Base-by-base conservation (phyloP, 139 green algal species). In the Dunaliella sp. region DNA sequence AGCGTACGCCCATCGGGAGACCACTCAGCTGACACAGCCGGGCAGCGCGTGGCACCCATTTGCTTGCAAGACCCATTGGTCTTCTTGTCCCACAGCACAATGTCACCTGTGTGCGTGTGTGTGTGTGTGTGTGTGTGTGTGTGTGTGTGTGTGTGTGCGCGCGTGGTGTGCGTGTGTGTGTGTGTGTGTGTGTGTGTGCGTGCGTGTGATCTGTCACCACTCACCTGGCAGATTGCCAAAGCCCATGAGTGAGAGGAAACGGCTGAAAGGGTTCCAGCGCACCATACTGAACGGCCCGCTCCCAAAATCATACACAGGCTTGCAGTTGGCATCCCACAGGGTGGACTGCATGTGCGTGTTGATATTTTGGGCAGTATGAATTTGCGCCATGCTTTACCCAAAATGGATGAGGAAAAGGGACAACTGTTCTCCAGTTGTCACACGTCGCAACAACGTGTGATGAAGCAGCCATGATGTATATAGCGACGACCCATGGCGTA, bases 71-170 rank as follows among this genome's bases (percentile, higher is more conserved):
- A 92, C 57, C 93, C 94, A 87, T 95, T 94, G 24, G 80, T 83
- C 84, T 97, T 96, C 81, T 94, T 95, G 86, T 98, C 94, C 57
- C 89, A 97, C 35, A 99, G 96, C 36, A 95, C 87, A 33, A 99
- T 89, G 88, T 99, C 97, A 59, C 97, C 97, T 86, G 96, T 38
- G 95, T 82, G 86, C 32, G 33, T 75, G 32, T 77, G 33, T 75
- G 32, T 77, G 36, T n/a, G 36, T 26, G 72, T 30, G 72, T 85
- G 33, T 30, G 22, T 80, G 31, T 35, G n/a, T 30, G 22, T 80
- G 7, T 80, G 74, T 33, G n/a, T 33, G 74, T 16, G 7, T 80
- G n/a, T 80, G 31, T 25, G 74, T 7, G 57, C 16, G 48, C 16
- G 48, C 16, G 16, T 16, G n/a, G 74, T 7, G 57, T 65, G 48